Evolutionary conservation across 1,284 basidiomycete genomes (phyloP).

Genomic region (Lignosus rhinocerotis): DNA sequence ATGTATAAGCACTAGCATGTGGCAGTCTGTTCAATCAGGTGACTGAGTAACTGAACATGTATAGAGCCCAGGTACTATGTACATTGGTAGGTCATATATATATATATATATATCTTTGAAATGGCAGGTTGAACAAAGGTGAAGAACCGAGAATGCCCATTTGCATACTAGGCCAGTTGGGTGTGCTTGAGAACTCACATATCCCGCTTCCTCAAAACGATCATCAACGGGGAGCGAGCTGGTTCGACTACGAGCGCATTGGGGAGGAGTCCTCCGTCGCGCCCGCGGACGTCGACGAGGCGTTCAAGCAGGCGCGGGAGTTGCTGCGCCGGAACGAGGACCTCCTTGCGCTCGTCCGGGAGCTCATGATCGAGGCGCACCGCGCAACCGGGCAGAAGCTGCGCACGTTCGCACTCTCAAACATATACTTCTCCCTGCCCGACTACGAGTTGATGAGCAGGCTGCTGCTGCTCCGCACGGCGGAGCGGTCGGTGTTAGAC

Average conservation of each 20-base stretch:
- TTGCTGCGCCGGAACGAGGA: slow-evolving; percentile 45
- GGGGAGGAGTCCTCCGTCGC: slow-evolving; percentile 44
- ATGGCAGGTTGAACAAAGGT: too few relatives aligned
- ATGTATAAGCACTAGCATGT: too few relatives aligned
- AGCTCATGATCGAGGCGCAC: slow-evolving; percentile 40
- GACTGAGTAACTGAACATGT: too few relatives aligned
- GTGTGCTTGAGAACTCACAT: slow-evolving; percentile 40
- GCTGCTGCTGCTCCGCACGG: slow-evolving; percentile 27
- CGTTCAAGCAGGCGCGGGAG: slow-evolving; percentile 48
- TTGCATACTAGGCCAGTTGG: too few relatives aligned
- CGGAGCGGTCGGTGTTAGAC: slow-evolving; percentile 56
- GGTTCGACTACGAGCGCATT: slow-evolving; percentile 57
- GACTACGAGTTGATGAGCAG: slow-evolving; percentile 48
- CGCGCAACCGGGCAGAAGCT: slow-evolving; percentile 29
- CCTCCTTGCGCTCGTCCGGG: slow-evolving; percentile 47
- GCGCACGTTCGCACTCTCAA: slow-evolving; percentile 57
- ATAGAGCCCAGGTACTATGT: too few relatives aligned
- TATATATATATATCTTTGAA: too few relatives aligned
- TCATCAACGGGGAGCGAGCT: slow-evolving; percentile 46
- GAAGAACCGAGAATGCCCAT: too few relatives aligned
- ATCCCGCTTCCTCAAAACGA: slow-evolving; percentile 41
- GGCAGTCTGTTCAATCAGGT: too few relatives aligned
- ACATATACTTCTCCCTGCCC: slow-evolving; percentile 47
- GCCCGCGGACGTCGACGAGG: slow-evolving; percentile 40
- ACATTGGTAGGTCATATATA: too few relatives aligned